Conservation (phyloP, 2,329 filamentous ascomycete species). For the Neofusicoccum umdonicola region DNA sequence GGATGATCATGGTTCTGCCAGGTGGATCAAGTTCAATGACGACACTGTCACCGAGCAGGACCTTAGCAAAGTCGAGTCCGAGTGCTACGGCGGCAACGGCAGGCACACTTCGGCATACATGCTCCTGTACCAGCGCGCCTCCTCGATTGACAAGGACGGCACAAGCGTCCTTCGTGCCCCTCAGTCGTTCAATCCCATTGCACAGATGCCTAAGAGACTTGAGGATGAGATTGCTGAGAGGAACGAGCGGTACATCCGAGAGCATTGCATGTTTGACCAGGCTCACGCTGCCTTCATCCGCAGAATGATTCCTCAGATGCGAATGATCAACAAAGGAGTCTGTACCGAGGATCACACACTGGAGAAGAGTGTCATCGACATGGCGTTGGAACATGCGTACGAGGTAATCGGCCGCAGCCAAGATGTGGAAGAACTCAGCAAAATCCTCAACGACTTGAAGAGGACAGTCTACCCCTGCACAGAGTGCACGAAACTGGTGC, state of each 20-base stretch:
- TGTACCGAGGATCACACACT: conserved; percentile 50
- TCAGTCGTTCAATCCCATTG: conserved; percentile 44
- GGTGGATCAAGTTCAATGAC: conserved; percentile 95
- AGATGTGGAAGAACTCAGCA: conserved; percentile 62
- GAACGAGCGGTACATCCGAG: conserved; percentile 70
- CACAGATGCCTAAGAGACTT: conserved; percentile 46
- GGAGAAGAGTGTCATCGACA: conserved; percentile 53
- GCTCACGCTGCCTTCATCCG: conserved; percentile 67
- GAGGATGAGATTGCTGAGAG: conserved; percentile 62
- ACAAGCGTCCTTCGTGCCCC: conserved; percentile 39
- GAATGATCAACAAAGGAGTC: conserved; percentile 46
- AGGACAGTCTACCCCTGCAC: conserved; percentile 51
- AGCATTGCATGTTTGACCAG: conserved; percentile 77
- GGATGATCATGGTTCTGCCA: conserved; percentile 43
- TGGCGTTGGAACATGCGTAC: conserved; percentile 66
- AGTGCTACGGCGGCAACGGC: conserved; percentile 32
- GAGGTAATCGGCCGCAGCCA: conserved; percentile 72
- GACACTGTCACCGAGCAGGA: conserved; percentile 77
- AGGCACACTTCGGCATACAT: conserved; percentile 71
- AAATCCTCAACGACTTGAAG: conserved; percentile 53
- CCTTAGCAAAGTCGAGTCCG: conserved; percentile 69
- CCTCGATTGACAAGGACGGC: conserved; percentile 53
- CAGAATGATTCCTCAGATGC: conserved; percentile 59
- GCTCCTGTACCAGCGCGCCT: conserved; percentile 89
- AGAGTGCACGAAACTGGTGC: conserved; percentile 40